These are phyloP conservation scores for Fusarium sp. DNA, from an alignment of 2,329 filamentous ascomycete species.

Conservation along the genomic window DNA sequence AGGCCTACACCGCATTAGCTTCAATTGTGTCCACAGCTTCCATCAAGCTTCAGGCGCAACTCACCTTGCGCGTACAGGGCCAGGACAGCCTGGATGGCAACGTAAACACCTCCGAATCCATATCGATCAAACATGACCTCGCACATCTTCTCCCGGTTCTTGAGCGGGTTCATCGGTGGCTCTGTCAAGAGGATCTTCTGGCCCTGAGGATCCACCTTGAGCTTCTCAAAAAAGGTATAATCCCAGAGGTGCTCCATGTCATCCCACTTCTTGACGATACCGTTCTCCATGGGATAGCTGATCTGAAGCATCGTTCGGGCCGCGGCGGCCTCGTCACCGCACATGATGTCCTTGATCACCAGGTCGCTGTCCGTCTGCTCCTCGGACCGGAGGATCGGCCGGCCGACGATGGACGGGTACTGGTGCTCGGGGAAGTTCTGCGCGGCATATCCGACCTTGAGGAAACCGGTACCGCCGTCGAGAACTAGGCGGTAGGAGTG, in stretches of 20 bases:
- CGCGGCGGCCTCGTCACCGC: slow-evolving; percentile 95
- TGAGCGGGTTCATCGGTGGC: slow-evolving; percentile 96
- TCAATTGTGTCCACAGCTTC: background rate
- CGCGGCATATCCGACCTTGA: slow-evolving; percentile 98
- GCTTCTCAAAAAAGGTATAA: slow-evolving; percentile 98
- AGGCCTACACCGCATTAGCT: slow-evolving; percentile 67
- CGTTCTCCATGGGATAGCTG: slow-evolving; percentile 99
- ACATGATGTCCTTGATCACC: slow-evolving; percentile 98
- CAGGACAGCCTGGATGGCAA: slow-evolving; percentile 96
- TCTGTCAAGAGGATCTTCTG: slow-evolving; percentile 98
- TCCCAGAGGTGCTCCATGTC: slow-evolving; percentile 99
- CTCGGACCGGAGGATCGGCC: slow-evolving; percentile 96
- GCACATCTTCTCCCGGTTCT: slow-evolving; percentile 97
- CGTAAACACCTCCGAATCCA: slow-evolving; percentile 95
- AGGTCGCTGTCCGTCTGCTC: slow-evolving; percentile 74
- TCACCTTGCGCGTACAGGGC: slow-evolving; percentile 95
- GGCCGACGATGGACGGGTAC: slow-evolving; percentile 97
- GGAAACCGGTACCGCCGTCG: slow-evolving; percentile 99
- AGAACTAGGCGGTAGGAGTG: slow-evolving; percentile 73
- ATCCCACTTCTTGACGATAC: slow-evolving; percentile 99
- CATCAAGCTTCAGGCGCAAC: slow-evolving; percentile 23
- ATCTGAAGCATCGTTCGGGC: slow-evolving; percentile 98
- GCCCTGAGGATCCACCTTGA: slow-evolving; percentile 88
- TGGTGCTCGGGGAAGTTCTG: slow-evolving; percentile 99
- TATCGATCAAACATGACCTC: slow-evolving; percentile 99